A percentile compares a stretch with the other conserved stretches of the same genome.
phyloP scores from a whole-genome alignment of 148 eudicot genomes.

The Polygonum maritimum region DNA sequence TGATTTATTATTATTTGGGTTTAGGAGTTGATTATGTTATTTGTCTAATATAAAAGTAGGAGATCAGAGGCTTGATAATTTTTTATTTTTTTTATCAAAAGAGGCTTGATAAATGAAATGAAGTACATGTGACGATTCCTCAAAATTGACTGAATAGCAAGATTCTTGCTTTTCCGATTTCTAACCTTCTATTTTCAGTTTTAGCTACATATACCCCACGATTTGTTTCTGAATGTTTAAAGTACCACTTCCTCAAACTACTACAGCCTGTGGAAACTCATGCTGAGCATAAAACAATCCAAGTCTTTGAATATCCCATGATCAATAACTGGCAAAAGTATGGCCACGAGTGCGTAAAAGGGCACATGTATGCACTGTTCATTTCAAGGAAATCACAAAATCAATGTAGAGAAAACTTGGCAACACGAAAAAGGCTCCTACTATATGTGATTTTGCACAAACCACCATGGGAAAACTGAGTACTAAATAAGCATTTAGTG shows the following conservation, averaged over 20 bases:
- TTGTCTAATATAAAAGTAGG: too few relatives aligned
- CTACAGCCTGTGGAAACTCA: background rate
- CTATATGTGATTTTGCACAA: background rate
- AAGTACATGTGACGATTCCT: too few relatives aligned
- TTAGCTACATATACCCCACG: background rate
- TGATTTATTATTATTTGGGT: too few relatives aligned
- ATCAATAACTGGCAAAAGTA: background rate
- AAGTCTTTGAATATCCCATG: background rate
- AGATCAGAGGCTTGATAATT: too few relatives aligned
- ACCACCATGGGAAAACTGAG: background rate
- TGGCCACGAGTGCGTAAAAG: background rate
- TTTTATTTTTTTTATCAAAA: too few relatives aligned
- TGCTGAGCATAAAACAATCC: background rate
- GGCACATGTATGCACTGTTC: background rate
- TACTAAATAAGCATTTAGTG: background rate
- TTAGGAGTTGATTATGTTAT: too few relatives aligned
- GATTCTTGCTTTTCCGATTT: too few relatives aligned
- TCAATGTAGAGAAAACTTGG: background rate
- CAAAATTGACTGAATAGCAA: too few relatives aligned
- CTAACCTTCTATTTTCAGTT: too few relatives aligned
- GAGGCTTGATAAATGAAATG: too few relatives aligned
- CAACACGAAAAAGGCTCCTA: background rate
- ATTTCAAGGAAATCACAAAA: background rate
- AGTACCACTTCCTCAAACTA: background rate
- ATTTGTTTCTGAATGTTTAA: background rate